phyloP scores from a whole-genome alignment of 1,284 basidiomycete species.

The Cryptococcus sp. region DNA sequence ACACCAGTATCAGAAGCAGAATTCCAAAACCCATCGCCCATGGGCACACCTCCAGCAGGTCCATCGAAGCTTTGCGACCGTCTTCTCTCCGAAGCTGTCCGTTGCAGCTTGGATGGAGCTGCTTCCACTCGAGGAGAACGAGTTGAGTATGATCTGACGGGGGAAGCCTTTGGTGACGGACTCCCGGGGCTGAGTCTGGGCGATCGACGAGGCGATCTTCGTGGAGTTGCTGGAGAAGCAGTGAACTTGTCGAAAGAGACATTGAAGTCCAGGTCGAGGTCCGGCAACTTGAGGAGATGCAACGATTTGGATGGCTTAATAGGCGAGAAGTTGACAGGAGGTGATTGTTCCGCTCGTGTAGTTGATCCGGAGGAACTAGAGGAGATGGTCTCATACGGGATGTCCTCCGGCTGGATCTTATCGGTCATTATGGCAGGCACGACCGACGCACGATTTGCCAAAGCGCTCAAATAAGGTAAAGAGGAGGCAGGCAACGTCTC shows the following conservation, averaged over 20 bases:
- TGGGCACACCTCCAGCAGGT: slow-evolving; percentile 11
- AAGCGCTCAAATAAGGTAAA: slow-evolving; percentile 28
- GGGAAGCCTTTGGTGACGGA: slow-evolving; percentile 11
- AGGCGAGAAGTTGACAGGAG: slow-evolving; percentile 9
- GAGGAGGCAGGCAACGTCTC: slow-evolving; percentile 24
- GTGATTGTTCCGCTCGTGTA: slow-evolving; percentile 2
- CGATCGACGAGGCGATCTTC: slow-evolving; percentile 26
- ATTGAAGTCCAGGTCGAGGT: slow-evolving; percentile 50
- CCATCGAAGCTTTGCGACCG: slow-evolving; percentile 42
- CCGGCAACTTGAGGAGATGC: slow-evolving; percentile 46
- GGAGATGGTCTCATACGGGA: slow-evolving; percentile 6
- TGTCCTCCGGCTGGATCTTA: background rate
- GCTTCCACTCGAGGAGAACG: slow-evolving; percentile 9
- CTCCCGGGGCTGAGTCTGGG: slow-evolving; percentile 8
- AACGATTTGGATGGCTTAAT: slow-evolving; percentile 35
- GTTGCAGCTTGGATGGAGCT: slow-evolving; percentile 9
- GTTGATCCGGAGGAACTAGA: slow-evolving; percentile 20
- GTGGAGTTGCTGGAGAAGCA: slow-evolving; percentile 38
- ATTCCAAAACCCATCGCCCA: slow-evolving; percentile 18
- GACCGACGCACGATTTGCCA: slow-evolving; percentile 15
- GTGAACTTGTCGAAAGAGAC: slow-evolving; percentile 41
- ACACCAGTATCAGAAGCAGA: slow-evolving; percentile 8
- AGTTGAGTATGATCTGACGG: slow-evolving; percentile 15
- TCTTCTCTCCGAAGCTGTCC: slow-evolving; percentile 25
- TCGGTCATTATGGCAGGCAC: slow-evolving; percentile 8